Percentiles rank a stretch among this genome's conserved stretches.
phyloP scores from a whole-genome alignment of 176 grass and related monocot genomes.

The Zoysia pacifica region DNA sequence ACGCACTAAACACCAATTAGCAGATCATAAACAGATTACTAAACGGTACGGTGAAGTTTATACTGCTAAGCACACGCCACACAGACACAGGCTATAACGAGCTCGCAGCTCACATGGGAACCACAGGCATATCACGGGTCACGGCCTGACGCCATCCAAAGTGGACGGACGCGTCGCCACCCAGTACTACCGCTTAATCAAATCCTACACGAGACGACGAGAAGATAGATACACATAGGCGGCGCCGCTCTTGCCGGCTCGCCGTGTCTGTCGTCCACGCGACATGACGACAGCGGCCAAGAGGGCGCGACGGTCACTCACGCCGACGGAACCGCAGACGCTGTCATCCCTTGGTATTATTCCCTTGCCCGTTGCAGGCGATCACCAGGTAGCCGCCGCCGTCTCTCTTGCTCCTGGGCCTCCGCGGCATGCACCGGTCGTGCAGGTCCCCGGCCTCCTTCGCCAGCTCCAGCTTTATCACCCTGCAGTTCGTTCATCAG shows the following conservation, averaged over 20 bases:
- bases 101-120: not conserved
- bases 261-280: not conserved
- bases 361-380: constrained; percentile 37
- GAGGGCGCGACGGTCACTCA: not conserved
- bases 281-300: not conserved
- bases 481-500: constrained; percentile 43
- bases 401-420: constrained; percentile 56
- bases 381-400: constrained; percentile 48
- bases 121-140: not conserved
- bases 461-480: constrained; percentile 47
- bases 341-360: constrained; percentile 40
- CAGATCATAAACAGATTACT: not conserved
- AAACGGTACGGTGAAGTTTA: not conserved
- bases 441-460: constrained; percentile 62
- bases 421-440: constrained; percentile 72
- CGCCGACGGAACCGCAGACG: not conserved
- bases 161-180: not conserved
- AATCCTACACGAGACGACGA: not conserved
- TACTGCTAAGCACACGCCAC: not conserved
- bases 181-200: not conserved
- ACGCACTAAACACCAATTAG: not conserved
- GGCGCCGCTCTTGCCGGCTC: not conserved
- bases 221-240: not conserved
- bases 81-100: constrained; percentile 6
- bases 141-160: not conserved